These are phyloP conservation scores for Hypomontagnella submonticulosa DNA, from an alignment of 495 filamentous ascomycete genomes.

Conservation along the genomic window DNA sequence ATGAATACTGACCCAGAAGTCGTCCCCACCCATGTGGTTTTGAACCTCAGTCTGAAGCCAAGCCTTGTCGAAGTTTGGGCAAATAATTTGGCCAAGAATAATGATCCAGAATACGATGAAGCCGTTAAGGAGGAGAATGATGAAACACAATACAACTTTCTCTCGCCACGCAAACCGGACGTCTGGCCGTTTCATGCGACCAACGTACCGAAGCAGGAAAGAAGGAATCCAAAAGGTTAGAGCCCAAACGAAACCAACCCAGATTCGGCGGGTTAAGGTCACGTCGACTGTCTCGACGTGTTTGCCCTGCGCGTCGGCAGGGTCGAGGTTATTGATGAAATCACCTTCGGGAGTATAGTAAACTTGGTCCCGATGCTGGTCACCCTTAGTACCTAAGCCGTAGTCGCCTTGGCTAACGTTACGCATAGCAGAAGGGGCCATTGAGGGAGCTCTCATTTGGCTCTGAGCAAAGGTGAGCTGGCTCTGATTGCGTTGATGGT, in stretches of 20 bases:
- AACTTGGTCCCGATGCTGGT: slow-evolving; percentile 75
- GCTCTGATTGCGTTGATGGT: slow-evolving; percentile 66
- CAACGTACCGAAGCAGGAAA: slow-evolving; percentile 78
- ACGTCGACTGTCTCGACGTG: slow-evolving; percentile 77
- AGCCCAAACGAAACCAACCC: slow-evolving; percentile 85
- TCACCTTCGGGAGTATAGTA: slow-evolving; percentile 74
- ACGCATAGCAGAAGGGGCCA: slow-evolving; percentile 76
- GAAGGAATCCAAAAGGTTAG: slow-evolving; percentile 97
- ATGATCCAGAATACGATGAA: slow-evolving; percentile 93
- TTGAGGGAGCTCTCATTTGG: slow-evolving; percentile 70
- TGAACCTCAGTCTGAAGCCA: slow-evolving; percentile 81
- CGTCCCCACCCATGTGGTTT: slow-evolving; percentile 73
- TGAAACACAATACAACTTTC: slow-evolving; percentile 81
- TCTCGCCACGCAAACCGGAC: slow-evolving; percentile 99
- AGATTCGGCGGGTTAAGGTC: slow-evolving; percentile 71
- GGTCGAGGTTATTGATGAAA: slow-evolving; percentile 69
- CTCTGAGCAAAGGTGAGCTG: slow-evolving; percentile 69
- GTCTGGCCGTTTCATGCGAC: slow-evolving; percentile 97
- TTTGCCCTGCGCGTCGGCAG: slow-evolving; percentile 79
- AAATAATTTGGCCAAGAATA: slow-evolving; percentile 82
- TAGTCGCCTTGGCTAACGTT: slow-evolving; percentile 80
- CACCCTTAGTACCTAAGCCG: slow-evolving; percentile 86
- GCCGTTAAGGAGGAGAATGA: slow-evolving; percentile 87
- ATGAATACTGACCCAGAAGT: slow-evolving; percentile 90
- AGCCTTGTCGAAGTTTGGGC: slow-evolving; percentile 90